Base-by-base conservation (phyloP, 169 alveolate species). In the Plasmodium sp. region DNA sequence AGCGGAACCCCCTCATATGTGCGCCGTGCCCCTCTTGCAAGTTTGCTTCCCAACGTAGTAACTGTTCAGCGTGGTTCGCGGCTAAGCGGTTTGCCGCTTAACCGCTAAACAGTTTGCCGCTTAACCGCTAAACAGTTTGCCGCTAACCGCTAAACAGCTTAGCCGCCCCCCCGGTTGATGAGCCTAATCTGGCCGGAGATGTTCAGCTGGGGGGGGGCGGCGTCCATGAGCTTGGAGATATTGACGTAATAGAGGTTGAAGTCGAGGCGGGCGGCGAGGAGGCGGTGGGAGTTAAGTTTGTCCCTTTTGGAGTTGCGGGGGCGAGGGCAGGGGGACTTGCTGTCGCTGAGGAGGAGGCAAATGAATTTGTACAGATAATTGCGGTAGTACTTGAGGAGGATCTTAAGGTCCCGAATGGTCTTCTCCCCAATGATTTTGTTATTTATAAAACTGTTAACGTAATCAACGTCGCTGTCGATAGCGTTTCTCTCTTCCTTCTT, bases 281-380 rank as follows among this genome's bases (percentile, higher is more conserved):
- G 83, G 27, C 94, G 84, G 31, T 79, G 94, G 9, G 94, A 90
- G 27, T 80, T 39, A 5, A 90, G 33, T 43, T 81, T 90, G 73
- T 90, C 94, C 36, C 94, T 41, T 48, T 90, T 90, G 10, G 91
- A 58, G 48, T 41, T 34, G 45, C 75, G 62, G 3, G 94, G 58
- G 82, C 80, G 67, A 1, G 75, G 22, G 31, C 72, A 43, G 16
- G 71, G n/a, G 33, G 34, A 67, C 73, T 90, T 90, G 45, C 67
- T 90, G 34, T 90, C 94, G 62, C 81, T 54, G 10, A 90, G 73
- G 31, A 90, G 43, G 10, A 90, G 67, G 33, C 94, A 90, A 43
- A 90, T 90, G 80, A 90, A 90, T 45, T 90, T 90, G 41, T 90
- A 90, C 4, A 90, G 80, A 80, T 90, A 90, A 41, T 90, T 90